Percentiles rank a stretch among this genome's conserved stretches.
phyloP scores from a whole-genome alignment of 768 basidiomycete genomes.

The Suillus weaverae region DNA sequence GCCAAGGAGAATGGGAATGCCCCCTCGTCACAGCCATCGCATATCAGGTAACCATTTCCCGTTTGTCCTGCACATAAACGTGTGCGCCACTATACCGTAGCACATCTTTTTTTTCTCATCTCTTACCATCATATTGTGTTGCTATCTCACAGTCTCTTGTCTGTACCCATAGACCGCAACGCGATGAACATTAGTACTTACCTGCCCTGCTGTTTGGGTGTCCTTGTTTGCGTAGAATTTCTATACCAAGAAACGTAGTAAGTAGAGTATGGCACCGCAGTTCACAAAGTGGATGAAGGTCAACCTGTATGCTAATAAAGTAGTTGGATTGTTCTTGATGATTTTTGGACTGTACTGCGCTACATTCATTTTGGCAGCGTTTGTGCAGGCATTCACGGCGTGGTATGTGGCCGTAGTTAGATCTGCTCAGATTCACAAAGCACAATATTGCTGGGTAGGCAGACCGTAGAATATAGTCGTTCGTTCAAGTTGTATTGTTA shows the following conservation, averaged over 20 bases:
- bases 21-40: conserved; percentile 15
- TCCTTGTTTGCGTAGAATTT: conserved; percentile 15
- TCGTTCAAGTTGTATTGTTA: no score
- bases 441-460: no score
- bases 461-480: no score
- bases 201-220: background rate
- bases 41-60: background rate
- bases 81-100: conserved; percentile 7
- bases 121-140: conserved; percentile 6
- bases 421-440: no score
- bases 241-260: conserved; percentile 21
- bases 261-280: conserved; percentile 2
- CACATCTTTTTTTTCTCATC: conserved; percentile 1
- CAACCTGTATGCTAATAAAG: conserved; percentile 8
- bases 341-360: background rate
- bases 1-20: conserved; percentile 18
- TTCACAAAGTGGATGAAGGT: background rate
- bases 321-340: background rate
- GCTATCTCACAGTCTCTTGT: conserved; percentile 9
- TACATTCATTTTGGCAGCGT: background rate
- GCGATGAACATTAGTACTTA: conserved; percentile 12
- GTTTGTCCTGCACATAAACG: conserved; percentile 2
- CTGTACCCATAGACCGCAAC: conserved; percentile 5
- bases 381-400: background rate
- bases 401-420: no score